These are phyloP conservation scores for Trichoderma harzianum DNA, from an alignment of 2,329 filamentous ascomycete species.

Conservation along the genomic window DNA sequence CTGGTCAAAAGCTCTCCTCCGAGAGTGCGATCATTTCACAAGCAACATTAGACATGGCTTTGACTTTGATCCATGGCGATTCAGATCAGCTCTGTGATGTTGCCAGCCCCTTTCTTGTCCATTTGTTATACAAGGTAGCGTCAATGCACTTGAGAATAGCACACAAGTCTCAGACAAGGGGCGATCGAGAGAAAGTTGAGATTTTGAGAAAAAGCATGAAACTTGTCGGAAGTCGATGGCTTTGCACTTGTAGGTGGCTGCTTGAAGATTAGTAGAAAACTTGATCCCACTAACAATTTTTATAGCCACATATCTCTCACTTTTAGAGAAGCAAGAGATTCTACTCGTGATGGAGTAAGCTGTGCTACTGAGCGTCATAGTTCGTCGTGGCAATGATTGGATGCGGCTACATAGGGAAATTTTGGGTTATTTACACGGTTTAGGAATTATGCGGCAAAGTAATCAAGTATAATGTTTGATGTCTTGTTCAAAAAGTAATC, in stretches of 20 bases:
- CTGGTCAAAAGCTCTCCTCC: background rate
- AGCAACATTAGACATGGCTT: background rate
- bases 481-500: background rate
- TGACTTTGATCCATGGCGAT: background rate
- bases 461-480: background rate
- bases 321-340: conserved; percentile 17
- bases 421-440: background rate
- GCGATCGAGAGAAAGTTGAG: background rate
- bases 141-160: conserved; percentile 2
- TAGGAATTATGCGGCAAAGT: background rate
- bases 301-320: conserved; percentile 7
- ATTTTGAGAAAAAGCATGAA: background rate
- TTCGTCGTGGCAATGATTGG: background rate
- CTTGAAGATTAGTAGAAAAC: background rate
- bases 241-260: background rate
- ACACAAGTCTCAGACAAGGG: background rate
- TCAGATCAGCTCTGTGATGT: background rate
- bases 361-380: background rate
- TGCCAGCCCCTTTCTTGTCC: background rate
- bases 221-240: background rate
- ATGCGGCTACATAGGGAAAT: background rate
- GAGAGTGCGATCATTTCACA: background rate
- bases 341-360: background rate
- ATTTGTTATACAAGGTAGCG: conserved; percentile 1
- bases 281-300: background rate